Conservation (phyloP, 345 rosid species). For the Melaleuca quinquenervia region DNA sequence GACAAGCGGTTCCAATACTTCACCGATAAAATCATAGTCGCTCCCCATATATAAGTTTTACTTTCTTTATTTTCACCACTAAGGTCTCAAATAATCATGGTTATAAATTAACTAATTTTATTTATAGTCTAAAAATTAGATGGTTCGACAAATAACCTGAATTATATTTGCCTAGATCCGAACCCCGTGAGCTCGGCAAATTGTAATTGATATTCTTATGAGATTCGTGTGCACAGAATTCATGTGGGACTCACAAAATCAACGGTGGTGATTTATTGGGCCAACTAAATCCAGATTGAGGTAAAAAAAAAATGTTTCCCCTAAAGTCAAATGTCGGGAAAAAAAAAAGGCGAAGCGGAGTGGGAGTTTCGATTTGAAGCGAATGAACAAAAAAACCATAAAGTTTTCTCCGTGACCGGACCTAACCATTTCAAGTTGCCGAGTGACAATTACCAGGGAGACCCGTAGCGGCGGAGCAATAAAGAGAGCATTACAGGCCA, state of each 20-base stretch:
- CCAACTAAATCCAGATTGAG: not conserved
- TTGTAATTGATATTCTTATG: accelerated
- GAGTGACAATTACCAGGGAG: not conserved
- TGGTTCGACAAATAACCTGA: accelerated
- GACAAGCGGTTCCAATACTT: not conserved
- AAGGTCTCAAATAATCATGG: not conserved
- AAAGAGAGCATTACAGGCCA: not conserved
- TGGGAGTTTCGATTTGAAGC: not conserved
- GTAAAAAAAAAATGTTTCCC: not conserved
- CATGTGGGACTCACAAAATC: accelerated
- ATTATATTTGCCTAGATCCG: accelerated
- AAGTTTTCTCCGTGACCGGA: not conserved
- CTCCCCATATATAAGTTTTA: not conserved
- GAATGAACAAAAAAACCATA: not conserved
- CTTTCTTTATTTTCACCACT: not conserved
- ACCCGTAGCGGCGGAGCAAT: not conserved
- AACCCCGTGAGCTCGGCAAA: accelerated
- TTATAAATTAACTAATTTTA: not conserved
- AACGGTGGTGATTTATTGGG: accelerated
- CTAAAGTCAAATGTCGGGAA: too few species aligned
- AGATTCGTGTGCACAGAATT: not conserved
- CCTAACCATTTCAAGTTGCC: not conserved
- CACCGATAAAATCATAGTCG: not conserved
- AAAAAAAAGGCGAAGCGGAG: accelerated
- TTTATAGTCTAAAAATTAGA: not conserved